Percentiles rank a stretch among this genome's conserved stretches.
Conservation (phyloP, 2,329 filamentous ascomycete species). For the Trichophyton schoenleinii region DNA sequence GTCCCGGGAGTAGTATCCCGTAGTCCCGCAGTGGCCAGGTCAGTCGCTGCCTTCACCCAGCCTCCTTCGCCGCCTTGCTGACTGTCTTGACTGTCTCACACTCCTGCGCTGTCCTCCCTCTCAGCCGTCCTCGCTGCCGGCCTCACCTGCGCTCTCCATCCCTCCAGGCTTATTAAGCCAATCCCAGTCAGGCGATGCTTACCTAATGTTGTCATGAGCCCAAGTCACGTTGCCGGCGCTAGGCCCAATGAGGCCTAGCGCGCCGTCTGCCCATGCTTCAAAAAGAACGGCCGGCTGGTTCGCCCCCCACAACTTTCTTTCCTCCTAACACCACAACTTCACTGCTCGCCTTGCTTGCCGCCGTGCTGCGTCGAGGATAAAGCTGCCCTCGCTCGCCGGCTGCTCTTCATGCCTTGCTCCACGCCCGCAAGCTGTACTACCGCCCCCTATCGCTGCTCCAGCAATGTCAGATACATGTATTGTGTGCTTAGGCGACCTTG, state of each 20-base stretch:
- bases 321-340: constrained; percentile 10
- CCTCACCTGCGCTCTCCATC: background rate
- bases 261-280: constrained; percentile 26
- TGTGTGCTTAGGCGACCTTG: constrained; percentile 59
- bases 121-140: background rate
- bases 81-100: background rate
- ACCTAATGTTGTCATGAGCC: constrained; percentile 3
- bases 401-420: constrained; percentile 30
- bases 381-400: constrained; percentile 19
- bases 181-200: background rate
- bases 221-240: constrained; percentile 25
- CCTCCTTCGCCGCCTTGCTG: background rate
- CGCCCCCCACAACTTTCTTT: constrained; percentile 17
- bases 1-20: background rate
- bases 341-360: constrained; percentile 15
- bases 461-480: constrained; percentile 57
- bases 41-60: background rate
- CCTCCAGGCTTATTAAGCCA: background rate
- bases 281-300: constrained; percentile 21
- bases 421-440: constrained; percentile 20
- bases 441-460: constrained; percentile 19
- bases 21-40: background rate
- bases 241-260: constrained; percentile 9
- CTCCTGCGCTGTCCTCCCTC: background rate
- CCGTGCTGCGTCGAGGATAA: background rate